Conservation (phyloP, 495 filamentous ascomycete genomes). For the Elasticomyces elasticus region DNA sequence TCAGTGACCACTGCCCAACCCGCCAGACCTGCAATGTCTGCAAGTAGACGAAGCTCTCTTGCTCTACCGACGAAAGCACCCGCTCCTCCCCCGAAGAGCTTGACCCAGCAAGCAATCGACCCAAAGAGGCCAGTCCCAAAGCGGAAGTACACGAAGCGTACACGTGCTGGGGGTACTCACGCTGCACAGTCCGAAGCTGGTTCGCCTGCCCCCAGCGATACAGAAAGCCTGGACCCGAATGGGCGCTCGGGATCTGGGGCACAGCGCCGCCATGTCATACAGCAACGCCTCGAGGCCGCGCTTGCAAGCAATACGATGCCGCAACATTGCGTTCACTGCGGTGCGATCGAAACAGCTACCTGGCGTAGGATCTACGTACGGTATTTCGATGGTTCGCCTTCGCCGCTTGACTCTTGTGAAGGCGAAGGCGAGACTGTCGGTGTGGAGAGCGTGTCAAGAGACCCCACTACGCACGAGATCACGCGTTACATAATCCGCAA, state of each 20-base stretch:
- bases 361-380: constrained; percentile 86
- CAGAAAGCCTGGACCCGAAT: constrained; percentile 1
- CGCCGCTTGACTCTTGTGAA: constrained; percentile 48
- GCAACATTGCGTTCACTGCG: constrained; percentile 82
- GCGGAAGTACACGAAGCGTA: constrained; percentile 6
- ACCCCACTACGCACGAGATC: constrained; percentile 45
- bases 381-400: constrained; percentile 42
- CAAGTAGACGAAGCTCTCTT: constrained; percentile 16
- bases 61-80: constrained; percentile 16
- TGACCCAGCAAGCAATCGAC: neutral
- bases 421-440: constrained; percentile 54
- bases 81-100: neutral
- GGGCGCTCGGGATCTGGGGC: constrained; percentile 26
- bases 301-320: constrained; percentile 66
- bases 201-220: constrained; percentile 14
- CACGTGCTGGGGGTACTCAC: neutral
- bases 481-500: constrained; percentile 43
- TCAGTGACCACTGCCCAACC: neutral
- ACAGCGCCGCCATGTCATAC: constrained; percentile 47
- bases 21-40: neutral
- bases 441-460: constrained; percentile 53
- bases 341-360: constrained; percentile 85
- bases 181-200: constrained; percentile 19
- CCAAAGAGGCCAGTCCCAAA: constrained; percentile 19
- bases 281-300: constrained; percentile 53